These are phyloP conservation scores for Yamadazyma paraphyllophila DNA, from an alignment of 805 yeast genomes.

Conservation along the genomic window DNA sequence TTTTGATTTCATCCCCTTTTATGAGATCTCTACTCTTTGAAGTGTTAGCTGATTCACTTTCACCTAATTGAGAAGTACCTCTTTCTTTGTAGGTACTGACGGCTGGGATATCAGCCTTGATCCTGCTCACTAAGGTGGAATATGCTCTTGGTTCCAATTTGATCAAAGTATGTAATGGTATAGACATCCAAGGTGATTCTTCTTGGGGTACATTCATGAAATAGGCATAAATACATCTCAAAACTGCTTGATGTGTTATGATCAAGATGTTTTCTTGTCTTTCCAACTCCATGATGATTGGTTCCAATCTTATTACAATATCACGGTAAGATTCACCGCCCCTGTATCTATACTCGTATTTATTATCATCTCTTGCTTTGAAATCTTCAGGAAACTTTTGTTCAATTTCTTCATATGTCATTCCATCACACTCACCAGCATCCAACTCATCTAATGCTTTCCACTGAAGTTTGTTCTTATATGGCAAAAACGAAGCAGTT, in stretches of 20 bases:
- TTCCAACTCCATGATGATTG: constrained; percentile 97
- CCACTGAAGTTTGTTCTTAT: constrained; percentile 80
- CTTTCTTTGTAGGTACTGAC: constrained; percentile 94
- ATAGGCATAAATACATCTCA: constrained; percentile 94
- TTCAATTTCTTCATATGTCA: constrained; percentile 93
- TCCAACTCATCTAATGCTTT: constrained; percentile 95
- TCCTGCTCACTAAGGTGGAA: constrained; percentile 80
- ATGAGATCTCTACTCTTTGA: constrained; percentile 52
- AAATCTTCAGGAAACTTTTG: constrained; percentile 87
- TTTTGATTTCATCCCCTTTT: constrained; percentile 28
- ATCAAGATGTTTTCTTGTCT: constrained; percentile 94
- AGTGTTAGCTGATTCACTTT: constrained; percentile 35
- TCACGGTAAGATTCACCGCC: constrained; percentile 98
- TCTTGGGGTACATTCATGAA: constrained; percentile 98
- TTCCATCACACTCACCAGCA: constrained; percentile 96
- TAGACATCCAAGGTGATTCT: constrained; percentile 98
- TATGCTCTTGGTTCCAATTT: constrained; percentile 95
- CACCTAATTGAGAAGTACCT: constrained; percentile 74
- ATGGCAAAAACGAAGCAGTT: constrained; percentile 80
- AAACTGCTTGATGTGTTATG: constrained; percentile 96
- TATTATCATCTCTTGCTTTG: constrained; percentile 91
- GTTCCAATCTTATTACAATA: constrained; percentile 91
- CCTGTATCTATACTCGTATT: constrained; percentile 91
- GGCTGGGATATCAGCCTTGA: constrained; percentile 96
- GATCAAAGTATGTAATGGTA: constrained; percentile 92